Evolutionary conservation across 257 asterid species (phyloP).

Genomic region (Jacaranda mimosifolia): DNA sequence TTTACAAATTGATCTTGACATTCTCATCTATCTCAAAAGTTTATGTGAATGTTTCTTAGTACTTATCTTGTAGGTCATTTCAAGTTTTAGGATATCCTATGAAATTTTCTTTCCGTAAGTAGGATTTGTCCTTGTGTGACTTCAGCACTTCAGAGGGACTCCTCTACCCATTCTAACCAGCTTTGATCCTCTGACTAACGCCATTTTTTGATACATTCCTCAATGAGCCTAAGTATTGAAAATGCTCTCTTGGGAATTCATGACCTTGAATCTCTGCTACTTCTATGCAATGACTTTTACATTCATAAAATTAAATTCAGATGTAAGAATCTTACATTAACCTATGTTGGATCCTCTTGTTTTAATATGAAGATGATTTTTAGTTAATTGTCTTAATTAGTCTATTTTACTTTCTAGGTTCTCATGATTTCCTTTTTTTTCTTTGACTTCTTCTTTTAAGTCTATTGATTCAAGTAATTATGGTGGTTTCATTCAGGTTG

Average conservation of each 20-base stretch:
- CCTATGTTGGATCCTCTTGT: neutral
- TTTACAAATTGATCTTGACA: too few relatives aligned
- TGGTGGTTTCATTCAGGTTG: slow-evolving; percentile 60
- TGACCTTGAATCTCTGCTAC: neutral
- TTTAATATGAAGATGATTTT: too few relatives aligned
- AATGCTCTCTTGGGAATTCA: slow-evolving; percentile 10
- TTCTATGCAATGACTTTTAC: neutral
- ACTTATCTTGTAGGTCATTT: too few relatives aligned
- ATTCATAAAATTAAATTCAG: neutral
- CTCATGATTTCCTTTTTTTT: neutral
- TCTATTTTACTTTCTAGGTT: neutral
- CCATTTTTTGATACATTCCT: neutral
- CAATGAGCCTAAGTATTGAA: neutral
- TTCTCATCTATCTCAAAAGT: too few relatives aligned
- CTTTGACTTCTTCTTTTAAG: neutral
- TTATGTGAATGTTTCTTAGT: too few relatives aligned
- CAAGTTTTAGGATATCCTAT: too few relatives aligned
- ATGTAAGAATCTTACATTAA: neutral
- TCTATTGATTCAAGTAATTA: slow-evolving; percentile 12
- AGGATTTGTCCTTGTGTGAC: too few relatives aligned
- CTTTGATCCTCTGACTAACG: neutral
- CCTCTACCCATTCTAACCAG: slow-evolving; percentile 1
- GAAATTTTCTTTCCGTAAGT: too few relatives aligned
- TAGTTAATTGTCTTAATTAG: neutral
- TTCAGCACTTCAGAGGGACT: neutral